phyloP scores from a whole-genome alignment of 2,329 filamentous ascomycete genomes.

The Zymoseptoria passerinii region DNA sequence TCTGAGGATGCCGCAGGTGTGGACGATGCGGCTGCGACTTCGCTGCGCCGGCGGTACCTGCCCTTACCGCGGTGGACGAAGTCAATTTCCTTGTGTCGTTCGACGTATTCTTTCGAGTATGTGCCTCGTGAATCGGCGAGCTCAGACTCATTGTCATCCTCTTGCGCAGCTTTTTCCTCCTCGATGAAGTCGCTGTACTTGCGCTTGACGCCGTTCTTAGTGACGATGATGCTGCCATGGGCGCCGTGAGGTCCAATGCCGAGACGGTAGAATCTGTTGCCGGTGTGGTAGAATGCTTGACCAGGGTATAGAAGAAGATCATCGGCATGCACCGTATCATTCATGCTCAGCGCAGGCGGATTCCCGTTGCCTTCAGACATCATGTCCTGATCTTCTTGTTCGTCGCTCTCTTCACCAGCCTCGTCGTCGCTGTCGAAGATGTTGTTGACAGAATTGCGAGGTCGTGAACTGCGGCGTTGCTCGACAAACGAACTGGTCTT shows the following conservation, averaged over 20 bases:
- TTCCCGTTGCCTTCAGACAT: slow-evolving; percentile 20
- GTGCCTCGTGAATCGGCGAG: not conserved
- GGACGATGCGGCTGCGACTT: slow-evolving; percentile 2
- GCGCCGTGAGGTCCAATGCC: slow-evolving; percentile 19
- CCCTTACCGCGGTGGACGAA: slow-evolving; percentile 18
- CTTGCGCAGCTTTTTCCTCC: slow-evolving; percentile 3
- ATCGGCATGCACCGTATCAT: slow-evolving; percentile 13
- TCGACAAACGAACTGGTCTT: slow-evolving; percentile 11
- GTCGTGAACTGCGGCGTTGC: slow-evolving; percentile 16
- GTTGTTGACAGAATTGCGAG: slow-evolving; percentile 11
- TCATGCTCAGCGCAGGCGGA: slow-evolving; percentile 5
- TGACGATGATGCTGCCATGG: slow-evolving; percentile 15
- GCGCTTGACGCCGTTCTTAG: slow-evolving; percentile 6
- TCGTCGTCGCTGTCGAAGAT: slow-evolving; percentile 8
- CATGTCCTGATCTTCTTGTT: slow-evolving; percentile 10
- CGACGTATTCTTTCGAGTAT: slow-evolving; percentile 10
- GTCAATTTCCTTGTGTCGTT: slow-evolving; percentile 13
- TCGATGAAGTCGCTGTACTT: not conserved
- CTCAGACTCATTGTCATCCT: slow-evolving; percentile 1
- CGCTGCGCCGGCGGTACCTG: slow-evolving; percentile 15
- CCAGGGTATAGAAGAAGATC: slow-evolving; percentile 18
- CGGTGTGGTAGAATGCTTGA: slow-evolving; percentile 24
- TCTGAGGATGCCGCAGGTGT: slow-evolving; percentile 13
- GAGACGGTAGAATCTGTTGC: slow-evolving; percentile 26
- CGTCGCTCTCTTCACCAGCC: slow-evolving; percentile 4